A percentile compares a stretch with the other conserved stretches of the same genome.
Conservation (phyloP, 257 asterid species). For the Lavandula angustifolia region DNA sequence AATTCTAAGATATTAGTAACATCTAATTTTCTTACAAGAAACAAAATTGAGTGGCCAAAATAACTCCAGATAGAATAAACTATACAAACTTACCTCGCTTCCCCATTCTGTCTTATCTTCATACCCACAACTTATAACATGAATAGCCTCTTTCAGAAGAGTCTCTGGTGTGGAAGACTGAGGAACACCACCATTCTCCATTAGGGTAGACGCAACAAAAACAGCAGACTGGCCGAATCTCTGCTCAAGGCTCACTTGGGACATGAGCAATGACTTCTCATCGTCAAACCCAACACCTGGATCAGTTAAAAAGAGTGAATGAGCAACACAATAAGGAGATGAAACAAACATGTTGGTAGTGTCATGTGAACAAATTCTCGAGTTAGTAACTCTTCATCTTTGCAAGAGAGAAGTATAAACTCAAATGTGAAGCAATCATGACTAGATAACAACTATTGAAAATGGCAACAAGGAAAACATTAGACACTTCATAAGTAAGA, state of each 20-base stretch:
- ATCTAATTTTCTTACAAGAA: constrained; percentile 2
- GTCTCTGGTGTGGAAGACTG: constrained; percentile 88
- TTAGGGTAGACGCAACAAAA: constrained; percentile 89
- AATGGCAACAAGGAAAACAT: constrained; percentile 5
- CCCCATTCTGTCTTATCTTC: constrained; percentile 98
- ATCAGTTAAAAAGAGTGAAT: constrained; percentile 22
- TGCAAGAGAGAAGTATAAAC: background rate
- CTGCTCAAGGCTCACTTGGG: constrained; percentile 92
- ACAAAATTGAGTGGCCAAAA: constrained; percentile 8
- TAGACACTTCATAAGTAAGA: background rate
- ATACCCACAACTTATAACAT: constrained; percentile 93
- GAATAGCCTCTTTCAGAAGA: constrained; percentile 93
- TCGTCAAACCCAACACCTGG: constrained; percentile 93
- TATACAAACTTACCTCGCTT: constrained; percentile 52
- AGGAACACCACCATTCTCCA: constrained; percentile 97
- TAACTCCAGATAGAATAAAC: constrained; percentile 6
- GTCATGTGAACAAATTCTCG: background rate
- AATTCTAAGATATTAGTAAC: background rate
- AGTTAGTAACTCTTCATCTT: background rate
- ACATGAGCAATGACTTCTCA: constrained; percentile 82
- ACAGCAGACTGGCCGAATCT: constrained; percentile 94
- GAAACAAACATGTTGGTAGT: constrained; percentile 10
- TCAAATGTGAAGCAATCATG: background rate
- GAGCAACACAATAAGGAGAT: constrained; percentile 14
- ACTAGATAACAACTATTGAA: constrained; percentile 5